Base-by-base conservation (phyloP, 2,329 filamentous ascomycete genomes). In the Penicillium rolfsii region DNA sequence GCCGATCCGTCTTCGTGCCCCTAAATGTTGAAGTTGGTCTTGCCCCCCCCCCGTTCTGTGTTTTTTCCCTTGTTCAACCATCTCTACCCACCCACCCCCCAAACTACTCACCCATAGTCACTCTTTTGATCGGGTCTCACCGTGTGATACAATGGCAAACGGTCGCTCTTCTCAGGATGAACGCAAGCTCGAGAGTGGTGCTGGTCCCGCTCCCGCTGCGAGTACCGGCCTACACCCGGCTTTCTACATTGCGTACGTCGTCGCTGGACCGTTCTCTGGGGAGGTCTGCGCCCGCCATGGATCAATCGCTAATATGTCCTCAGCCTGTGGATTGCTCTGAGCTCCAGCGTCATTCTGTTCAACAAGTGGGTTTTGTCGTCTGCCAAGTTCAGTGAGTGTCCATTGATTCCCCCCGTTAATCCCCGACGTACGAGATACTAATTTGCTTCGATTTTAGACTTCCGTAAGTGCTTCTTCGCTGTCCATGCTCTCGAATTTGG, bases 301-400 rank as follows among this genome's bases (percentile, higher is more conserved):
- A 26, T 54, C 38, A 33, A 54, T 58, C 49, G 57, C 64, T 67
- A 60, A 70, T 52, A 24, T 19, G 16, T 43, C 9, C 14, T 30
- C 78, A 96, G 93, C 70, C 83, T 88, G 68, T 98, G 94, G 94
- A 98, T 98, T 77, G 83, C 87, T 60, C 85, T 97, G 77, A 96
- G 91, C 73, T 96, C 92, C 30, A 91, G 89, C 70, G 92, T 97
- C 75, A 98, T 98, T 77, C 84, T 98, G 62, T 98, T 97, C 88
- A 98, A 98, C 88, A 98, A 98, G 86, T 97, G 91, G 88, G 92
- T 98, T 74, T 85, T 98, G 63, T 87, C 92, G 70, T 92, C 89
- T 28, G 85, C 90, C 63, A 85, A 91, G 65, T 97, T 97, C 83
- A 85, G 89, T 91, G 85, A 82, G 88, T 71, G 6, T 12, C 30